Evolutionary conservation across 441 rosid genomes (phyloP), one percentile per base, ranked within the genome.

Genomic region (Eutrema salsugineum): DNA sequence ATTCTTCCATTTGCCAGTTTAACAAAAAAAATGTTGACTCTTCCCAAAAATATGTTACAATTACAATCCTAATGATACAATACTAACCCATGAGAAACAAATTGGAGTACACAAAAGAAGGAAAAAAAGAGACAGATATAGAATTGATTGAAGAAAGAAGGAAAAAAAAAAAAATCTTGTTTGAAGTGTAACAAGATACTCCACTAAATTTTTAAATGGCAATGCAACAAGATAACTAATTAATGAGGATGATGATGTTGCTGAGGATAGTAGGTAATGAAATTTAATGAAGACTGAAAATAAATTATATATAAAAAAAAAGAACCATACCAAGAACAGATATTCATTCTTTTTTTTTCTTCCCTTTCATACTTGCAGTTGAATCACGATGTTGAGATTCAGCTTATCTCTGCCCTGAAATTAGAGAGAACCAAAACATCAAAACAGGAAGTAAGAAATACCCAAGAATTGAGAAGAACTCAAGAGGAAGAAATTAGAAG

Each of bases 261-360:
- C 32, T 63, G 66, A 64, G 60, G 58, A 67, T 59, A 49, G 75
- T 69, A 63, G 74, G 79, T 69, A 56, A 69, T 55, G 75, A 48
- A 69, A 27, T 63, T 69, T 36, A 69, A 76, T 48, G 66, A 63
- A 76, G 50, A 62, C 60, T 46, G 49, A 47, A 30, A 55, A 30
- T 28, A 69, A 62, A 30, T 55, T 70, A 76, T 70, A 65, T 30
- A 70, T 80, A 66, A 51, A 77, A 24, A 71, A 56, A 76, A 85
- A 80, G 76, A 85, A 59, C 81, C 73, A 83, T 80, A 86, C 77
- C 78, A 76, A 83, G 84, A 84, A 75, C 83, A 83, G 73, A 75
- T 51, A 51, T 60, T 63, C 56, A n/a, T 78, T 77, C 81, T 76
- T 80, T 80, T 77, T 83, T 76, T 79, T 79, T 73, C 80, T 75